Base-by-base conservation (phyloP, 73 alveolate species). In the Strombidium stylifer region DNA sequence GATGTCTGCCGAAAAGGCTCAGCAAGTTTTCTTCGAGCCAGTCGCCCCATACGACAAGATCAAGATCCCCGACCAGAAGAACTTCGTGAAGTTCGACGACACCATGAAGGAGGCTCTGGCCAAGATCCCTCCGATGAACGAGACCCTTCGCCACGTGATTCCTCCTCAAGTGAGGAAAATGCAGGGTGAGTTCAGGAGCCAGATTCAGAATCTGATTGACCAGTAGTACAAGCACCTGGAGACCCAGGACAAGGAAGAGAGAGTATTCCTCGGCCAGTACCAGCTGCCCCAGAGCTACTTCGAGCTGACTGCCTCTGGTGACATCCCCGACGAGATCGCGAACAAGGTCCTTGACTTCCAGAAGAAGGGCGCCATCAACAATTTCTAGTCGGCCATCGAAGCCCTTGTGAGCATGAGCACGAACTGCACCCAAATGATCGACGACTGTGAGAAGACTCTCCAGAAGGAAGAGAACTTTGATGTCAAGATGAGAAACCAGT, bases 131-230 rank as follows among this genome's bases (percentile, higher is more conserved):
- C 55, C 72, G 3, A 56, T 71, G 6, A 75, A 71, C 32, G 84
- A 71, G 6, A 58, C 35, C 12, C 64, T 71, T 32, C 60, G 70
- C 25, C 84, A 71, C 39, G 57, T 71, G 41, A 64, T 71, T 18
- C 84, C 84, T 2, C 75, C 70, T n/a, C 67, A 55, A 27, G 84
- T 71, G 4, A 16, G 84, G n/a, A 58, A 36, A 31, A 57, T 71
- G 84, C 84, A 71, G 30, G 58, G 44, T 19, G 76, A 71, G 39
- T 36, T 71, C 34, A 71, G 57, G 48, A 12, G 12, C 21, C 16
- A 71, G 45, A 46, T 60, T 1, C 21, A 60, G 35, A 46, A 60
- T 26, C 26, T 44, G 39, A 31, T 60, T 24, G 41, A 60, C 32
- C 49, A 37, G 14, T n/a, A 60, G 27, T 60, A 40, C 44, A 60